Evolutionary conservation across 768 basidiomycete species (phyloP).

Genomic region (Leccinum arenicola): DNA sequence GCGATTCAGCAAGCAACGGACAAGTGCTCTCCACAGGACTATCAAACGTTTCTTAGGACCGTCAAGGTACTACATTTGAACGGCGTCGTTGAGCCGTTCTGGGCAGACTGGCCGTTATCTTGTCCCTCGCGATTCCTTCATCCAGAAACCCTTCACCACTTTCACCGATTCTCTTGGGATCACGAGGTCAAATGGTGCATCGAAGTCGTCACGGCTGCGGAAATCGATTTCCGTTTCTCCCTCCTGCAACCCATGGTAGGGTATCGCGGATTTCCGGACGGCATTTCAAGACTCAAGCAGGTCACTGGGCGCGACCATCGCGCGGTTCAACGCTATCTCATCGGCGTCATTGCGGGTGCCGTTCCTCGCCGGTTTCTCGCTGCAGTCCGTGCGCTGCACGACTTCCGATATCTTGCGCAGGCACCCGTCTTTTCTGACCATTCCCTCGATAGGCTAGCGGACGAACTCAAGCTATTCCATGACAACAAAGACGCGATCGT

Average conservation of each 20-base stretch:
- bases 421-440: slow-evolving; percentile 30
- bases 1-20: neutral
- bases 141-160: slow-evolving; percentile 13
- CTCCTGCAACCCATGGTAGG: slow-evolving; percentile 36
- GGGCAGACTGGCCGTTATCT: slow-evolving; percentile 34
- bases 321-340: slow-evolving; percentile 13
- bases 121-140: slow-evolving; percentile 35
- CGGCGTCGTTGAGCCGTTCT: slow-evolving; percentile 9
- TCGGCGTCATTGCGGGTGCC: slow-evolving; percentile 16
- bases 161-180: neutral
- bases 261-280: slow-evolving; percentile 38
- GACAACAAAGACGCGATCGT: slow-evolving; percentile 36
- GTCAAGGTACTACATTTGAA: slow-evolving; percentile 3
- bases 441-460: slow-evolving; percentile 28
- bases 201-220: slow-evolving; percentile 7
- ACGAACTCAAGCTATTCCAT: slow-evolving; percentile 35
- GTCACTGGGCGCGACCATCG: slow-evolving; percentile 6
- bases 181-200: neutral
- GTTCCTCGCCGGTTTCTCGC: neutral
- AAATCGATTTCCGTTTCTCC: slow-evolving; percentile 38
- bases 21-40: neutral
- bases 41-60: slow-evolving; percentile 15
- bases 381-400: slow-evolving; percentile 27
- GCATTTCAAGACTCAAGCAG: slow-evolving; percentile 33
- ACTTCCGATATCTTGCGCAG: slow-evolving; percentile 40